These are phyloP conservation scores for Prototheca cutis DNA, from an alignment of 163 green algal genomes.

Conservation along the genomic window DNA sequence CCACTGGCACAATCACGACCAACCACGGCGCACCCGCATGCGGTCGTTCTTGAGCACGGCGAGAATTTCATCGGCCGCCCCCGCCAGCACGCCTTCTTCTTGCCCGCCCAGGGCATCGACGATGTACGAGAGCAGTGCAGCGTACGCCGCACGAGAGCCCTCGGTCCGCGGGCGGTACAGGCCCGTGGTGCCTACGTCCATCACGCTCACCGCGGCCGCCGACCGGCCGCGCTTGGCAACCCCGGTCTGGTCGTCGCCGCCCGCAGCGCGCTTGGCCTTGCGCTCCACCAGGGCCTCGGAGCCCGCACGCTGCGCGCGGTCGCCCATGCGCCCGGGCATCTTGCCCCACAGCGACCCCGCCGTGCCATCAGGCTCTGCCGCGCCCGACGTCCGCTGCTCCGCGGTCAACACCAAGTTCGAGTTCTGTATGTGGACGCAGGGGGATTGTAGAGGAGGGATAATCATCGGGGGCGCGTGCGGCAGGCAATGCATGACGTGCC, in stretches of 20 bases:
- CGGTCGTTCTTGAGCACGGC: slow-evolving; percentile 78
- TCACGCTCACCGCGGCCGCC: slow-evolving; percentile 40
- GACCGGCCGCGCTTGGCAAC: not conserved
- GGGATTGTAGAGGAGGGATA: not conserved
- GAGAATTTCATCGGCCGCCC: slow-evolving; percentile 92
- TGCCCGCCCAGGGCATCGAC: slow-evolving; percentile 84
- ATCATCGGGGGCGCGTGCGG: not conserved
- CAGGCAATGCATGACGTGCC: too few relatives aligned
- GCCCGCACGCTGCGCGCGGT: slow-evolving; percentile 48
- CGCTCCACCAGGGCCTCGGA: slow-evolving; percentile 52
- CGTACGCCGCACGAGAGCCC: slow-evolving; percentile 86
- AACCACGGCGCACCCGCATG: slow-evolving; percentile 37
- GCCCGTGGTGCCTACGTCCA: slow-evolving; percentile 66
- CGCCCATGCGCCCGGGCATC: slow-evolving; percentile 74
- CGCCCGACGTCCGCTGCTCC: slow-evolving; percentile 61
- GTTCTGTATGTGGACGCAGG: slow-evolving; percentile 60
- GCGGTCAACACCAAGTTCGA: slow-evolving; percentile 90
- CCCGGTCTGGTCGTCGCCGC: slow-evolving; percentile 10
- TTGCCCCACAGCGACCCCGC: slow-evolving; percentile 73
- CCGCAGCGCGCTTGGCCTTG: slow-evolving; percentile 30
- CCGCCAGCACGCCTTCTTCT: slow-evolving; percentile 84
- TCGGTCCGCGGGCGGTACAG: slow-evolving; percentile 77
- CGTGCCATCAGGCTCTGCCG: slow-evolving; percentile 81
- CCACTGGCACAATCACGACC: too few relatives aligned
- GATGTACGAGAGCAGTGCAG: slow-evolving; percentile 75